These are phyloP conservation scores for Tuber microsphaerosporum DNA, from an alignment of 495 filamentous ascomycete species.

Conservation along the genomic window DNA sequence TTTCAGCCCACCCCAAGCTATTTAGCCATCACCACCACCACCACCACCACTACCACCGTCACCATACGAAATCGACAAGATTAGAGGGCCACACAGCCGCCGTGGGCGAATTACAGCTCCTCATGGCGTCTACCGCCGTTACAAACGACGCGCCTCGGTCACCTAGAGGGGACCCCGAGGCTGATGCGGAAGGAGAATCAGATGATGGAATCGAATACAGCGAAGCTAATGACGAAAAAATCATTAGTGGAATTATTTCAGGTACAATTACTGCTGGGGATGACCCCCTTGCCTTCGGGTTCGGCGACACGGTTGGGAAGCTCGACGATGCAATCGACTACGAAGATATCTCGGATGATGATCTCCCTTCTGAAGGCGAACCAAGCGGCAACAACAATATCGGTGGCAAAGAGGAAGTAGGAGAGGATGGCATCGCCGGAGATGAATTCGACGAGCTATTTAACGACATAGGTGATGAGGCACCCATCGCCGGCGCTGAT, in stretches of 20 bases:
- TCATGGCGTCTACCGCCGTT: background rate
- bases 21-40: background rate
- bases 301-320: slow-evolving; percentile 52
- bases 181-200: background rate
- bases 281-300: slow-evolving; percentile 31
- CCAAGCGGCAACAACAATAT: slow-evolving; percentile 28
- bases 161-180: background rate
- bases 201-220: slow-evolving; percentile 2
- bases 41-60: background rate
- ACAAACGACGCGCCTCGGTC: slow-evolving; percentile 1
- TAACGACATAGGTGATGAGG: slow-evolving; percentile 46
- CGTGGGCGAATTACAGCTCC: background rate
- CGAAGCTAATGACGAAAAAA: slow-evolving; percentile 28
- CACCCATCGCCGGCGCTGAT: slow-evolving; percentile 32
- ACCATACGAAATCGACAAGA: background rate
- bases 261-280: slow-evolving; percentile 30
- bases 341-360: slow-evolving; percentile 73
- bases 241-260: slow-evolving; percentile 33
- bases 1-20: background rate
- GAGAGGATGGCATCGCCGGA: slow-evolving; percentile 36
- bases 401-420: slow-evolving; percentile 10
- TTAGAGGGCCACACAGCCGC: background rate
- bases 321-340: slow-evolving; percentile 78
- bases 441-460: slow-evolving; percentile 52
- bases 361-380: slow-evolving; percentile 61